These are phyloP conservation scores for Yamadazyma sp. DNA, from an alignment of 805 yeast species.

Conservation along the genomic window DNA sequence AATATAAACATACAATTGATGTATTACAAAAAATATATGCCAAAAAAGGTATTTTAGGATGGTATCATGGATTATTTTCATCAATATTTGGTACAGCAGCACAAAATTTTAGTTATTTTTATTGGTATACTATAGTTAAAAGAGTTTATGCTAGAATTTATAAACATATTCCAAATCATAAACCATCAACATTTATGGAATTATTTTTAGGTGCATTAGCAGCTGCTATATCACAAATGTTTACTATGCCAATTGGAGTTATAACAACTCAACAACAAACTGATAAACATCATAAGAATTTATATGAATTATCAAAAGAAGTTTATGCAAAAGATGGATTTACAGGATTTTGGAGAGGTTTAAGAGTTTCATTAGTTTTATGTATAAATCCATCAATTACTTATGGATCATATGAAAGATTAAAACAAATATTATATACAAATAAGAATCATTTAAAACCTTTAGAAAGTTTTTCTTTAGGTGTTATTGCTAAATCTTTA, in stretches of 20 bases:
- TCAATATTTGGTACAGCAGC: constrained; percentile 69
- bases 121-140: constrained; percentile 79
- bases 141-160: constrained; percentile 45
- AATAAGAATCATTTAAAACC: constrained; percentile 49
- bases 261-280: constrained; percentile 64
- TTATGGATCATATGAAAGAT: constrained; percentile 73
- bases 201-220: constrained; percentile 74
- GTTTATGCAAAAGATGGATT: constrained; percentile 63
- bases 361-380: constrained; percentile 73
- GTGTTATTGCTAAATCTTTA: constrained; percentile 75
- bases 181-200: constrained; percentile 60
- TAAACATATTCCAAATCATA: constrained; percentile 33
- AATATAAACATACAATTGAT: constrained; percentile 59
- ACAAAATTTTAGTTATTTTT: constrained; percentile 79
- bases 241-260: constrained; percentile 79
- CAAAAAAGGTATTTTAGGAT: constrained; percentile 61
- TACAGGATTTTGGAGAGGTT: constrained; percentile 77
- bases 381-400: constrained; percentile 86
- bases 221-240: constrained; percentile 76
- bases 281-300: constrained; percentile 33
- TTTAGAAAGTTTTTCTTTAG: constrained; percentile 63
- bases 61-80: constrained; percentile 70
- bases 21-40: constrained; percentile 57
- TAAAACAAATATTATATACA: constrained; percentile 50
- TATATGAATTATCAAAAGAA: constrained; percentile 37